phyloP scores from a whole-genome alignment of 148 eudicot species.

The Chenopodium berlandieri region DNA sequence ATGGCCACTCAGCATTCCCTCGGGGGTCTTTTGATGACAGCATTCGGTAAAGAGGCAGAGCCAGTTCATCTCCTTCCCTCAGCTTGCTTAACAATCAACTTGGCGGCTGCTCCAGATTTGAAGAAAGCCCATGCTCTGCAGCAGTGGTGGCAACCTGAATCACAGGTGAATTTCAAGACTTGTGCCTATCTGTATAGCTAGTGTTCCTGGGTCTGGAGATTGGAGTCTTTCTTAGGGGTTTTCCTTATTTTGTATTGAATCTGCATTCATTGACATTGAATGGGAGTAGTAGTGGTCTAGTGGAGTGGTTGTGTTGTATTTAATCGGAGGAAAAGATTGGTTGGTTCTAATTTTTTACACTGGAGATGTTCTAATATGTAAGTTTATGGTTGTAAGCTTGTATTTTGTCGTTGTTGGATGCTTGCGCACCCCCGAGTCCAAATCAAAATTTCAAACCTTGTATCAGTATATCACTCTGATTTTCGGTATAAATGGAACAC shows the following conservation, averaged over 20 bases:
- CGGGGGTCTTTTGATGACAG: constrained; percentile 66
- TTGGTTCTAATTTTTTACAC: not conserved
- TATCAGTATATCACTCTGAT: no score
- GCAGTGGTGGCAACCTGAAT: constrained; percentile 82
- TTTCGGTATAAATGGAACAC: no score
- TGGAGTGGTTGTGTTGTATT: constrained; percentile 14
- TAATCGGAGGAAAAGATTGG: not conserved
- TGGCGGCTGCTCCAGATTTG: constrained; percentile 41
- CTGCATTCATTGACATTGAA: not conserved
- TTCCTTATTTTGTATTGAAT: not conserved
- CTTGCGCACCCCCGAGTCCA: not conserved
- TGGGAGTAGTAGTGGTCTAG: constrained; percentile 2
- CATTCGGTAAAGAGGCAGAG: constrained; percentile 63
- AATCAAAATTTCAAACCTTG: no score
- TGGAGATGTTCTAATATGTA: not conserved
- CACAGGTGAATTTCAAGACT: constrained; percentile 48
- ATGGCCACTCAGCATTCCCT: constrained; percentile 80
- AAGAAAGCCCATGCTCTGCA: constrained; percentile 75
- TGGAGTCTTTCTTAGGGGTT: constrained; percentile 1
- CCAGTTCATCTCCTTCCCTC: constrained; percentile 82
- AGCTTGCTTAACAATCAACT: constrained; percentile 59
- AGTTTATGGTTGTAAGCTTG: constrained; percentile 2
- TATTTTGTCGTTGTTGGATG: not conserved
- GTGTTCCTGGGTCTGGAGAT: not conserved
- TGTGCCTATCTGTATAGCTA: constrained; percentile 42